Base-by-base conservation (phyloP, 2,329 filamentous ascomycete species). In the Malbranchea zuffiana region DNA sequence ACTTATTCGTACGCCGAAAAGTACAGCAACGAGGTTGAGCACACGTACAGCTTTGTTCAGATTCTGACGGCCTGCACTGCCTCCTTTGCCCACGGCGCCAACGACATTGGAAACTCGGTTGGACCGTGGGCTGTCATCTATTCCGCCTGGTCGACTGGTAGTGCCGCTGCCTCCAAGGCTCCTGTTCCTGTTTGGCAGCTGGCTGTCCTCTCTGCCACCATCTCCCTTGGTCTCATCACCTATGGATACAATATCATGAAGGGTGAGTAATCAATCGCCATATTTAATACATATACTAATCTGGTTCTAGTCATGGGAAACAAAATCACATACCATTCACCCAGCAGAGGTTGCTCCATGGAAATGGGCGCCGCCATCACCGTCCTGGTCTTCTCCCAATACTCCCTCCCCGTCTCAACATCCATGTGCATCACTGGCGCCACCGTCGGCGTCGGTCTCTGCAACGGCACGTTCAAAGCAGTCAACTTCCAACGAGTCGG, bases 201-300 rank as follows among this genome's bases (percentile, higher is more conserved):
- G 37, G 82, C 77, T 34, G 78, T 86, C 12, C 63, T 82, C 8
- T 68, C 75, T 17, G 56, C 66, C 1, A 74, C 67, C 25, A 77
- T 84, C 52, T 82, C 70, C 31, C 44, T 77, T 27, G 81, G 80
- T 47, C 68, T 85, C 40, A 67, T 78, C 52, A 84, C 80, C 10
- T 85, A 84, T 50, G 81, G 80, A 6, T 85, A 84, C 66, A 84
- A 85, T 66, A 85, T 85, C 62, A 85, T 85, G 80, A 83, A 82
- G 65, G 75, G 72, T 75, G 61, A 57, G 69, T 46, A 7, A n/a
- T 3, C 23, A n/a, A 11, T 13, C 11, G 12, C 5, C 3, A 18
- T 18, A 10, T 31, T 37, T n/a, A 5, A 12, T 30, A n/a, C 11
- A 39, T 45, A 44, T 31, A 35, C 43, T 47, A 46, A 43, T 45